These are phyloP conservation scores for Ballota nigra DNA, from an alignment of 257 asterid species.

Conservation along the genomic window DNA sequence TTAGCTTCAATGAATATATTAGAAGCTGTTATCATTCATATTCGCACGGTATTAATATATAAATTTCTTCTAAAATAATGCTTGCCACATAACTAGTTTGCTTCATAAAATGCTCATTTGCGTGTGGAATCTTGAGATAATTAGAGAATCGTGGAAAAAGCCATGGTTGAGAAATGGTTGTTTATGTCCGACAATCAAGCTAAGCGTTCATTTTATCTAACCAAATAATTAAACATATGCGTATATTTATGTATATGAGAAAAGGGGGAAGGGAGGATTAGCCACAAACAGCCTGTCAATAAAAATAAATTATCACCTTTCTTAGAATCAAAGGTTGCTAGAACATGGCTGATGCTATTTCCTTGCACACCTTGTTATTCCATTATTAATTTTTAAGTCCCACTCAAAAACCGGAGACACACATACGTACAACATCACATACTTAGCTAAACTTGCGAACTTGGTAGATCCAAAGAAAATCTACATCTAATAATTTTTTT, in stretches of 20 bases:
- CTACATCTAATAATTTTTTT: too few species aligned
- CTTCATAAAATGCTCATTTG: too few species aligned
- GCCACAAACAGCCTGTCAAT: constrained; percentile 50
- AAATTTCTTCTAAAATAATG: too few species aligned
- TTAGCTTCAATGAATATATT: too few species aligned
- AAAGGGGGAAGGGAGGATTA: background rate
- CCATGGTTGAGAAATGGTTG: constrained; percentile 29
- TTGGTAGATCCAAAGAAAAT: too few species aligned
- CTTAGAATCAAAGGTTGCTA: constrained; percentile 35
- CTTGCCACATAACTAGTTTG: too few species aligned
- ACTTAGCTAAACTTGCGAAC: too few species aligned
- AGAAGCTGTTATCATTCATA: too few species aligned
- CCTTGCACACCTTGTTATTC: constrained; percentile 26
- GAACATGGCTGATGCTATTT: constrained; percentile 35
- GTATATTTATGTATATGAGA: too few species aligned
- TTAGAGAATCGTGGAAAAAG: constrained; percentile 2
- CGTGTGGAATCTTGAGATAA: constrained; percentile 19
- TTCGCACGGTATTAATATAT: too few species aligned
- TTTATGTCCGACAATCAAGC: constrained; percentile 57
- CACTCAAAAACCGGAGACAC: background rate
- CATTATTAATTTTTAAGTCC: background rate
- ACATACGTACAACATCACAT: background rate
- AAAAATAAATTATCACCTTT: constrained; percentile 21
- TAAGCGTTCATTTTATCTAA: constrained; percentile 44
- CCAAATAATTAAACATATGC: background rate